Evolutionary conservation across 305 asterid species (phyloP).

Genomic region (Ajuga reptans): DNA sequence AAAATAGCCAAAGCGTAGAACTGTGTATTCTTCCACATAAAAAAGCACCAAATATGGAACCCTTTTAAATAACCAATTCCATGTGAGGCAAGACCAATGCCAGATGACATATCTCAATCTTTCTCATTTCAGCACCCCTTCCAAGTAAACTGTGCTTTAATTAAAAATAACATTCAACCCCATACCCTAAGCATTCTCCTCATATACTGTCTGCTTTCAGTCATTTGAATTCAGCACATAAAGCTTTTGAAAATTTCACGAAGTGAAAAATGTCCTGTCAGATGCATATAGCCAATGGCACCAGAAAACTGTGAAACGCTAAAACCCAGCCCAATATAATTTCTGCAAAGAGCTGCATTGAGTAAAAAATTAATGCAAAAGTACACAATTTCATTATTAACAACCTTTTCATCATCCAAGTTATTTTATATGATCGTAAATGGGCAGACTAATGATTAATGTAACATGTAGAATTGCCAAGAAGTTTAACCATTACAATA

Average conservation of each 20-base stretch:
- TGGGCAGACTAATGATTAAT: background rate
- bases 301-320: background rate
- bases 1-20: background rate
- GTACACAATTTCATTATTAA: background rate
- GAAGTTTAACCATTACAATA: background rate
- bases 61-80: background rate
- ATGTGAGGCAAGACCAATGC: background rate
- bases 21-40: background rate
- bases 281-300: background rate
- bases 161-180: background rate
- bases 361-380: background rate
- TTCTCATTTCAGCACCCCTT: background rate
- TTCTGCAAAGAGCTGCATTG: background rate
- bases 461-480: background rate
- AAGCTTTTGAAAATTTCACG: background rate
- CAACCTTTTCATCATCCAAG: background rate
- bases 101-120: background rate
- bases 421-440: background rate
- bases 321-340: background rate
- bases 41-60: conserved; percentile 1
- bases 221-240: background rate
- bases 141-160: background rate
- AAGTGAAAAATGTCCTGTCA: background rate
- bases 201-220: background rate
- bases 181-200: background rate